Base-by-base conservation (phyloP, 371 early-diverging fungal species). In the Mortierella sp. region DNA sequence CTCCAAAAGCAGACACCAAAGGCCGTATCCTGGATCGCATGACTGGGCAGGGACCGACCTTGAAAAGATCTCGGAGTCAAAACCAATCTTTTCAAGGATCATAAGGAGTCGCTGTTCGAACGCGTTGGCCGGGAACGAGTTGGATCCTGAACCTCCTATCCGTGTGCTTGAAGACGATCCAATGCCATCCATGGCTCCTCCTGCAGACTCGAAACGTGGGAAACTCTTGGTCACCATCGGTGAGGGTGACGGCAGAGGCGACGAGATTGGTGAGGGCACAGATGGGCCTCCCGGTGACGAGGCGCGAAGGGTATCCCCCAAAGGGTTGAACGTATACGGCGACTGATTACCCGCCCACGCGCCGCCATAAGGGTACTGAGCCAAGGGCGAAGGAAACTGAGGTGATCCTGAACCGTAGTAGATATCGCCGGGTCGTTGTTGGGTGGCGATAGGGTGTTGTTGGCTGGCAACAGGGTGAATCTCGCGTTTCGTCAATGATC, bases 1-100 rank as follows among this genome's bases (percentile, higher is more conserved):
- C 28, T 90, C 91, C 37, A 95, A 82, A 11, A 95, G 84, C 61
- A 95, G 84, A 76, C 94, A 93, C 95, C 95, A 96, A 16, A 95
- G 86, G 14, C 94, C 95, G 67, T 93, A 91, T 50, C 91, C 89
- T 2, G 92, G 90, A 79, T 95, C 94, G 73, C 95, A 94, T 26
- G 92, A 89, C 59, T 94, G 91, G 6, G 91, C 81, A 31, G 92
- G 92, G 74, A 95, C 93, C 59, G 92, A 91, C 53, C 88, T 89
- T 43, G 93, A 77, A 28, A 94, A 91, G 3, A 85, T 75, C 28
- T 87, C 88, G 50, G 89, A 89, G 80, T 96, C 94, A 59, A 96
- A 90, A 4, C 96, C 96, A 19, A 93, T 90, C 9, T 89, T 87
- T 5, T 88, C 88, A 16, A 95, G 82, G 6, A 91, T 86, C 44